Conservation (phyloP, 1,284 basidiomycete genomes). For the Fistulinella staudtii region DNA sequence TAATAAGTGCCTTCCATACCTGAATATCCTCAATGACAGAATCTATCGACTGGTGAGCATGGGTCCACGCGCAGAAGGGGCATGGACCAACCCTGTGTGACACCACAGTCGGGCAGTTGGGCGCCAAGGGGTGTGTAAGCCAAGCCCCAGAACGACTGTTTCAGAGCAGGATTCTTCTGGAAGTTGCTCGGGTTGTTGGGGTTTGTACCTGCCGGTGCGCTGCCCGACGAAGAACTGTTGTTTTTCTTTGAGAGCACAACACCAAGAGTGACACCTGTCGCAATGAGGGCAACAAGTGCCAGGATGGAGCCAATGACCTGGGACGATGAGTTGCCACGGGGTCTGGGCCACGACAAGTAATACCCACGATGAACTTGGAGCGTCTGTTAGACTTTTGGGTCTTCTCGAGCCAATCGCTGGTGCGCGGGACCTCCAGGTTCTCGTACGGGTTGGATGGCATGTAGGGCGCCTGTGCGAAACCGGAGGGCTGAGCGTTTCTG, state of each 20-base stretch:
- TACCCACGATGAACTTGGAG: conserved; percentile 33
- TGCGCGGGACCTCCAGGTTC: conserved; percentile 25
- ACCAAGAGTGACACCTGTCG: conserved; percentile 29
- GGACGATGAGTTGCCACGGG: background rate
- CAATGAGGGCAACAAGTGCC: conserved; percentile 27
- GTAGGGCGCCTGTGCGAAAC: conserved; percentile 26
- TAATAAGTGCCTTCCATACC: conserved; percentile 24
- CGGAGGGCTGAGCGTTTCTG: conserved; percentile 22
- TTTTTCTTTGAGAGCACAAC: conserved; percentile 34
- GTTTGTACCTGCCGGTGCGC: conserved; percentile 39
- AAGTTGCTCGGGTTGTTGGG: conserved; percentile 64
- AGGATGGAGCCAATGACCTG: conserved; percentile 35
- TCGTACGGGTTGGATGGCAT: conserved; percentile 27
- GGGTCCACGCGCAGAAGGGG: background rate
- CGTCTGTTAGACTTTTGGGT: conserved; percentile 27
- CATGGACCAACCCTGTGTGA: conserved; percentile 38
- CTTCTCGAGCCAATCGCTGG: conserved; percentile 33
- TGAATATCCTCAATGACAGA: conserved; percentile 52
- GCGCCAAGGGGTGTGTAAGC: conserved; percentile 67
- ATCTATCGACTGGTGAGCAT: conserved; percentile 18
- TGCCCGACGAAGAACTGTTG: conserved; percentile 1
- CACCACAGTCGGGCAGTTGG: conserved; percentile 49
- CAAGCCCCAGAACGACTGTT: conserved; percentile 67
- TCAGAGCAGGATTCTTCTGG: conserved; percentile 54
- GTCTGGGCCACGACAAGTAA: background rate